phyloP scores from a whole-genome alignment of 2,329 filamentous ascomycete species.

The Xylaria hypoxylon region DNA sequence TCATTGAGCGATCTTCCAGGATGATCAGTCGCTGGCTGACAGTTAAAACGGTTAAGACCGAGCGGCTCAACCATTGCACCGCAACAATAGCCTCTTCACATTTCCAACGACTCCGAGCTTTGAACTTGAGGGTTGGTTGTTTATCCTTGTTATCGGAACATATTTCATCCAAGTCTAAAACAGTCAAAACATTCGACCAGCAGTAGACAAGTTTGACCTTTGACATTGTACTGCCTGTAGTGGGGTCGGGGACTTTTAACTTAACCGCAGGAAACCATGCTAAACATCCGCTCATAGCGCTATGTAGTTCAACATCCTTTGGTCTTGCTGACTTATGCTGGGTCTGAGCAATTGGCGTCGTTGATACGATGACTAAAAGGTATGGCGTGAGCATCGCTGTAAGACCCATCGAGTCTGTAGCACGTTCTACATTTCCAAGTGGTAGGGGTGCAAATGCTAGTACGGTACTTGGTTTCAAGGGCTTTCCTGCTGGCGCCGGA shows the following conservation, averaged over 20 bases:
- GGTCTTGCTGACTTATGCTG: conserved; percentile 93
- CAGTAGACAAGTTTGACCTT: conserved; percentile 94
- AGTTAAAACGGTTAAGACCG: conserved; percentile 89
- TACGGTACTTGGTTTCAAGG: conserved; percentile 91
- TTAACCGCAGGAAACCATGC: conserved; percentile 98
- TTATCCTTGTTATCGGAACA: conserved; percentile 77
- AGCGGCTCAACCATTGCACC: conserved; percentile 95
- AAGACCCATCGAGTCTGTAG: conserved; percentile 86
- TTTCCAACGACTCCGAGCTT: conserved; percentile 86
- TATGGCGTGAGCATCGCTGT: conserved; percentile 98
- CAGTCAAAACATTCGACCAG: conserved; percentile 97
- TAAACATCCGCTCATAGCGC: conserved; percentile 90
- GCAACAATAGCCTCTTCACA: conserved; percentile 96
- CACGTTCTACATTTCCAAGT: conserved; percentile 91
- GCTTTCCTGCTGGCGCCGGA: conserved; percentile 70
- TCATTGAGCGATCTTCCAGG: conserved; percentile 87
- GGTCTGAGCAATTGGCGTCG: conserved; percentile 93
- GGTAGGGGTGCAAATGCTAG: conserved; percentile 91
- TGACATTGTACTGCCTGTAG: conserved; percentile 75
- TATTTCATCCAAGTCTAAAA: conserved; percentile 86
- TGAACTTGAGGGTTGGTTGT: conserved; percentile 82
- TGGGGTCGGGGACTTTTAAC: conserved; percentile 79
- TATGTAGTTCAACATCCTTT: conserved; percentile 90
- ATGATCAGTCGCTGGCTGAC: conserved; percentile 95
- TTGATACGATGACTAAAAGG: conserved; percentile 94